Percentiles rank a stretch among this genome's conserved stretches.
Evolutionary conservation across 2,329 filamentous ascomycete genomes (phyloP).

Genomic region (Geoglossum cookeanum): DNA sequence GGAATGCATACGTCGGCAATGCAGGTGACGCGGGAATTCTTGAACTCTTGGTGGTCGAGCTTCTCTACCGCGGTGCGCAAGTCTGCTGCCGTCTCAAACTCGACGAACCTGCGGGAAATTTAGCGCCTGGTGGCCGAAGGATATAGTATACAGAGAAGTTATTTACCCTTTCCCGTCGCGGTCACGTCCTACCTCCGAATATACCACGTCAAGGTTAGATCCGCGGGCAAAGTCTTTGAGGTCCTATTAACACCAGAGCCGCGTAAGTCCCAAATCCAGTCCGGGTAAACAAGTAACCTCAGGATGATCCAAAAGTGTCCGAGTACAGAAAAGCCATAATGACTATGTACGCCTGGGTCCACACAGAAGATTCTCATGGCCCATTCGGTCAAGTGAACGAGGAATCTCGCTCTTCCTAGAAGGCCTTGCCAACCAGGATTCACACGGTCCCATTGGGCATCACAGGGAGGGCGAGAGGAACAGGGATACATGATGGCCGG

Average conservation of each 20-base stretch:
- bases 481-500: constrained; percentile 2
- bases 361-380: constrained; percentile 5
- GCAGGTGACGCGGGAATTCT: constrained; percentile 71
- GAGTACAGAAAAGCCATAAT: neutral
- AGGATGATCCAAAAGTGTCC: constrained; percentile 3
- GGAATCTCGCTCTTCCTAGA: constrained; percentile 3
- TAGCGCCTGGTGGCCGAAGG: constrained; percentile 7
- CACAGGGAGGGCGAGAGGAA: neutral
- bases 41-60: constrained; percentile 83
- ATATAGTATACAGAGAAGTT: constrained; percentile 11
- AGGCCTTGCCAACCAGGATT: constrained; percentile 5
- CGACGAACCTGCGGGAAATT: constrained; percentile 55
- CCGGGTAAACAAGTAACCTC: constrained; percentile 1
- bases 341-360: neutral
- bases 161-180: constrained; percentile 82
- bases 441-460: neutral
- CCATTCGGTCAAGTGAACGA: neutral
- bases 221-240: constrained; percentile 98
- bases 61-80: constrained; percentile 85
- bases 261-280: constrained; percentile 48
- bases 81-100: constrained; percentile 86
- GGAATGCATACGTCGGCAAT: constrained; percentile 56
- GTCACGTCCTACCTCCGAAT: constrained; percentile 87
- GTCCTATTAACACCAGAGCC: constrained; percentile 62
- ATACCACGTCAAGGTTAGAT: constrained; percentile 92